phyloP scores from a whole-genome alignment of 345 rosid genomes.

The Raphanus raphanistrum region DNA sequence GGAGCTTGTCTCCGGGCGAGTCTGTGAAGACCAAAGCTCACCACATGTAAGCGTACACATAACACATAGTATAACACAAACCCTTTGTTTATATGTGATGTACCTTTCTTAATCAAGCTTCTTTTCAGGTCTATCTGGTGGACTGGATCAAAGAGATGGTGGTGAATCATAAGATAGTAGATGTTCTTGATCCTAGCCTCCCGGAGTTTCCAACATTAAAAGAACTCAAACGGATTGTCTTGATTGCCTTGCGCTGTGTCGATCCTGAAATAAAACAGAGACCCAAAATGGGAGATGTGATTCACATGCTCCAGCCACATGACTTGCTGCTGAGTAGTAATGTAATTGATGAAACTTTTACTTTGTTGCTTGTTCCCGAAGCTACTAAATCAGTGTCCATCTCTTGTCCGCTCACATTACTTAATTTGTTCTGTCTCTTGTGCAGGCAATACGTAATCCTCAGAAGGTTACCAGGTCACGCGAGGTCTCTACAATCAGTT shows the following conservation, averaged over 20 bases:
- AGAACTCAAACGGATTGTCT: slow-evolving; percentile 62
- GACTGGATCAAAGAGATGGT: slow-evolving; percentile 79
- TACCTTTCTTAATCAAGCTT: not conserved
- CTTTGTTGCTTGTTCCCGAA: not conserved
- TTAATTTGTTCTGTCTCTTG: not conserved
- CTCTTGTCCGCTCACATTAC: not conserved
- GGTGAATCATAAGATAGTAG: slow-evolving; percentile 45
- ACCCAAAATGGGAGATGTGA: slow-evolving; percentile 73
- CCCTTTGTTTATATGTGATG: not conserved
- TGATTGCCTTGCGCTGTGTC: slow-evolving; percentile 66
- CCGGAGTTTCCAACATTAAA: slow-evolving; percentile 51
- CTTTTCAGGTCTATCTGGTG: slow-evolving; percentile 49
- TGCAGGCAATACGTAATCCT: slow-evolving; percentile 39
- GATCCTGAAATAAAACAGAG: slow-evolving; percentile 60
- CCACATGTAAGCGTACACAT: slow-evolving; percentile 43
- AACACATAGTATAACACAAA: not conserved
- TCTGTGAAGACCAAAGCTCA: slow-evolving; percentile 51
- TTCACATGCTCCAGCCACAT: slow-evolving; percentile 73
- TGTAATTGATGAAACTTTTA: slow-evolving; percentile 43
- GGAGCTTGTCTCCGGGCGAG: slow-evolving; percentile 70
- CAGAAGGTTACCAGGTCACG: slow-evolving; percentile 26
- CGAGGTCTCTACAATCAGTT: slow-evolving; percentile 13
- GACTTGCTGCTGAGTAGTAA: slow-evolving; percentile 55
- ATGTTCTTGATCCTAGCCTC: slow-evolving; percentile 61
- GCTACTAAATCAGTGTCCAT: not conserved